Evolutionary conservation across 2,329 filamentous ascomycete genomes (phyloP).

Genomic region (Aurifilum marmelostoma): DNA sequence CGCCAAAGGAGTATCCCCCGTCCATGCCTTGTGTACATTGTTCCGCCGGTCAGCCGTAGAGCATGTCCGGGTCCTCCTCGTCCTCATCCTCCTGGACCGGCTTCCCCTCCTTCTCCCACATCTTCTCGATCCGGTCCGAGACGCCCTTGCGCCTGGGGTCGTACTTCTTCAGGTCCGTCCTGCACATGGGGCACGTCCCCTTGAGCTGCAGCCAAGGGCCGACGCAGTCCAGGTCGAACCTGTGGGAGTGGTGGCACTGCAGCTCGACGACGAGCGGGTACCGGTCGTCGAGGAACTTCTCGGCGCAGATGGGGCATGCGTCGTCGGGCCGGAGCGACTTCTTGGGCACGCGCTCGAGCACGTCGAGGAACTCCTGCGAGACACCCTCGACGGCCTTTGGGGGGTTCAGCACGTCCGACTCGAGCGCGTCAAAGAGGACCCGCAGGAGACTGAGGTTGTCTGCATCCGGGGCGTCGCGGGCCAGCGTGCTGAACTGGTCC

Average conservation of each 20-base stretch:
- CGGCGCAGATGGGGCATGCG: slow-evolving; percentile 65
- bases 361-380: slow-evolving; percentile 61
- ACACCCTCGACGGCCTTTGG: slow-evolving; percentile 58
- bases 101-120: slow-evolving; percentile 51
- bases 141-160: slow-evolving; percentile 23
- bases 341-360: slow-evolving; percentile 60
- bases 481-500: slow-evolving; percentile 60
- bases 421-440: slow-evolving; percentile 51
- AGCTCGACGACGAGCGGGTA: slow-evolving; percentile 67
- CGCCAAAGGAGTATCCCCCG: slow-evolving; percentile 5
- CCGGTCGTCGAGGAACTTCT: slow-evolving; percentile 62
- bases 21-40: background rate
- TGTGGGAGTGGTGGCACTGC: slow-evolving; percentile 59
- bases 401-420: slow-evolving; percentile 55
- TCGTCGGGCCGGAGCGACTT: slow-evolving; percentile 55
- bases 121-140: slow-evolving; percentile 23
- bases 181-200: slow-evolving; percentile 66
- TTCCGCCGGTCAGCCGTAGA: slow-evolving; percentile 45
- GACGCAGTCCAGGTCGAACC: slow-evolving; percentile 70
- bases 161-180: slow-evolving; percentile 58
- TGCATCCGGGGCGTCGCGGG: slow-evolving; percentile 50
- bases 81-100: slow-evolving; percentile 55
- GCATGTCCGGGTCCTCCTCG: slow-evolving; percentile 54
- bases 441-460: slow-evolving; percentile 56
- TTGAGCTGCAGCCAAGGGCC: slow-evolving; percentile 67